Percentiles rank a stretch among this genome's conserved stretches.
These are phyloP conservation scores for Davidsoniella australis DNA, from an alignment of 2,329 filamentous ascomycete species.

Conservation along the genomic window DNA sequence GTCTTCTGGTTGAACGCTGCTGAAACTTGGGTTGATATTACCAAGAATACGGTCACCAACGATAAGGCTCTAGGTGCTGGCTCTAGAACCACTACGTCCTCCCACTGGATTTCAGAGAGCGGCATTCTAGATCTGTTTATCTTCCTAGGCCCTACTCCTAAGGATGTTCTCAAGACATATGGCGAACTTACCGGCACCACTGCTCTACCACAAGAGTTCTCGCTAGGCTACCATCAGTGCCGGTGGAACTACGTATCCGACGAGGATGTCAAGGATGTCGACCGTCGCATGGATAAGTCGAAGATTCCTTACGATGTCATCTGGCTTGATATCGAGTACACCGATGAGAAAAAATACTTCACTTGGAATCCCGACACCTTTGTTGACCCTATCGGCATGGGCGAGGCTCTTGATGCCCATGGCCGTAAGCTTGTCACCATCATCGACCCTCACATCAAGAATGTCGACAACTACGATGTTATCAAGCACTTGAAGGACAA, in stretches of 20 bases:
- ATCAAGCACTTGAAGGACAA: conserved; percentile 71
- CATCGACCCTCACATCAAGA: conserved; percentile 97
- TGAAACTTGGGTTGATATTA: conserved; percentile 93
- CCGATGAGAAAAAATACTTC: conserved; percentile 93
- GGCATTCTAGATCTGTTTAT: conserved; percentile 86
- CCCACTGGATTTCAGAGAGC: conserved; percentile 92
- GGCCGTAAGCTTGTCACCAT: conserved; percentile 85
- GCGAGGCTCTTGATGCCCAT: conserved; percentile 67
- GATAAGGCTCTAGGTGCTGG: conserved; percentile 56
- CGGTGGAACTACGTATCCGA: conserved; percentile 98
- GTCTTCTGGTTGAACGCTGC: conserved; percentile 96
- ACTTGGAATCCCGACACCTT: conserved; percentile 90
- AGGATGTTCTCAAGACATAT: conserved; percentile 67
- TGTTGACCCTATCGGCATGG: conserved; percentile 70
- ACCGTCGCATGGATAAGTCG: conserved; percentile 87
- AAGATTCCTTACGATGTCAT: conserved; percentile 97
- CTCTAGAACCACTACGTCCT: conserved; percentile 60
- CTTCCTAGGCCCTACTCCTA: conserved; percentile 75
- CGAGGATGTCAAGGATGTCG: conserved; percentile 91
- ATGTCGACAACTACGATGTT: conserved; percentile 58
- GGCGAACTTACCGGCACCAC: conserved; percentile 83
- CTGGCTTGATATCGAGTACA: conserved; percentile 97
- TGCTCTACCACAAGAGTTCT: conserved; percentile 78
- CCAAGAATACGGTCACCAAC: conserved; percentile 63
- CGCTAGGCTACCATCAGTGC: conserved; percentile 90